Evolutionary conservation across 352 stramenopile genomes (phyloP).

Genomic region (Pythium folliculosum): DNA sequence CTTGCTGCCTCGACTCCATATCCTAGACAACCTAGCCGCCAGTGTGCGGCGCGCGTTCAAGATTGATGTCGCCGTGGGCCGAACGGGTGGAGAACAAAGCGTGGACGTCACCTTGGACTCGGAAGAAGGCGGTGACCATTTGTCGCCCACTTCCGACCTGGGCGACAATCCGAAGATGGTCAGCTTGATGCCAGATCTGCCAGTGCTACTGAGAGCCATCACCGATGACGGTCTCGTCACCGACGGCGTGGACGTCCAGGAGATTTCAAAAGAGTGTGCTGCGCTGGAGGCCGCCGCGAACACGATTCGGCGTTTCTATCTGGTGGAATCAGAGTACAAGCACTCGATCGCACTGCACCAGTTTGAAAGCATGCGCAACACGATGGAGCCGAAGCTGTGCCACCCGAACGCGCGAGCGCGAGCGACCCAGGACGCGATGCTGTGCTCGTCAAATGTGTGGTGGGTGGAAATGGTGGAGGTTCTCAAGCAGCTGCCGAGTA

Average conservation of each 20-base stretch:
- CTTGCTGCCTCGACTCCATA: constrained; percentile 66
- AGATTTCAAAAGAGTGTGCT: constrained; percentile 42
- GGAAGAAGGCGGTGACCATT: background rate
- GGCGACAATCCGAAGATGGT: constrained; percentile 41
- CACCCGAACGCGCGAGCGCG: background rate
- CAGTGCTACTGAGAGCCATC: constrained; percentile 35
- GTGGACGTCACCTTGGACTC: background rate
- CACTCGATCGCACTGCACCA: constrained; percentile 13
- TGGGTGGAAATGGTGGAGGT: constrained; percentile 48
- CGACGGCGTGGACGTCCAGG: constrained; percentile 6
- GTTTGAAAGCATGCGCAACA: constrained; percentile 3
- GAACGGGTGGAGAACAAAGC: constrained; percentile 7
- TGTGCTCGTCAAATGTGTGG: constrained; percentile 48
- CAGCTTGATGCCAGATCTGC: constrained; percentile 46
- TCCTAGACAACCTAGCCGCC: constrained; percentile 61
- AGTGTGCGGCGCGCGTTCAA: constrained; percentile 33
- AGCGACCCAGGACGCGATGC: constrained; percentile 11
- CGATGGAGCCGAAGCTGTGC: constrained; percentile 19
- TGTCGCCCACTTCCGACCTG: background rate
- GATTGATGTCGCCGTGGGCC: background rate
- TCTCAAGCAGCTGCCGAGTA: constrained; percentile 27
- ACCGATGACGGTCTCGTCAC: constrained; percentile 15
- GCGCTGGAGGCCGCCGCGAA: constrained; percentile 4
- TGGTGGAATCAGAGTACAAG: constrained; percentile 13
- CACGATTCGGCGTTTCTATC: constrained; percentile 24